Percentiles rank a stretch among this genome's conserved stretches.
Conservation (phyloP, 345 rosid genomes). For the Salix caprea region DNA sequence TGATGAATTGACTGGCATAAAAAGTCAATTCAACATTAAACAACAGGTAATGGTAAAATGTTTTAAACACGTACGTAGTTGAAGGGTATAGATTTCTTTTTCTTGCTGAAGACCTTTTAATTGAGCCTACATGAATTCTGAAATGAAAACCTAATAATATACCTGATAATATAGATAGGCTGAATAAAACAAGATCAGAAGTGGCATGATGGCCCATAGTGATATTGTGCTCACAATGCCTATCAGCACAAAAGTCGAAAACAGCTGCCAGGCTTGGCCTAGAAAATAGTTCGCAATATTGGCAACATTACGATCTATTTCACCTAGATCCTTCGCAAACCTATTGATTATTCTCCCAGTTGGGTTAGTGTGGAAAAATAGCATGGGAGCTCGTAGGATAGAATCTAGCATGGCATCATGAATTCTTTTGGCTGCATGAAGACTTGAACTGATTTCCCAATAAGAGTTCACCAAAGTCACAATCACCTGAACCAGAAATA, state of each 20-base stretch:
- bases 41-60: no score
- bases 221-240: conserved; percentile 96
- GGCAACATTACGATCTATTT: conserved; percentile 86
- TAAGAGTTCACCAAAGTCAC: conserved; percentile 83
- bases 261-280: conserved; percentile 75
- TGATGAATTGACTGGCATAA: background rate
- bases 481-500: conserved; percentile 54
- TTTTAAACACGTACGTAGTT: no score
- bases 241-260: conserved; percentile 86
- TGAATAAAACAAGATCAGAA: conserved; percentile 80
- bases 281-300: conserved; percentile 64
- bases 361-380: conserved; percentile 96
- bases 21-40: background rate
- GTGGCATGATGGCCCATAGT: conserved; percentile 98
- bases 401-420: conserved; percentile 90
- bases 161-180: conserved; percentile 95
- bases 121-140: no score
- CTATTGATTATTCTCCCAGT: conserved; percentile 88
- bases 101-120: no score
- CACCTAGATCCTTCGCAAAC: conserved; percentile 95
- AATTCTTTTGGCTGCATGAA: conserved; percentile 79
- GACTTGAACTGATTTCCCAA: conserved; percentile 82
- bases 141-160: background rate
- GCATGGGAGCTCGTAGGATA: conserved; percentile 92
- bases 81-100: no score